Base-by-base conservation (phyloP, 1,284 basidiomycete genomes). In the Ceratobasidium sp. region DNA sequence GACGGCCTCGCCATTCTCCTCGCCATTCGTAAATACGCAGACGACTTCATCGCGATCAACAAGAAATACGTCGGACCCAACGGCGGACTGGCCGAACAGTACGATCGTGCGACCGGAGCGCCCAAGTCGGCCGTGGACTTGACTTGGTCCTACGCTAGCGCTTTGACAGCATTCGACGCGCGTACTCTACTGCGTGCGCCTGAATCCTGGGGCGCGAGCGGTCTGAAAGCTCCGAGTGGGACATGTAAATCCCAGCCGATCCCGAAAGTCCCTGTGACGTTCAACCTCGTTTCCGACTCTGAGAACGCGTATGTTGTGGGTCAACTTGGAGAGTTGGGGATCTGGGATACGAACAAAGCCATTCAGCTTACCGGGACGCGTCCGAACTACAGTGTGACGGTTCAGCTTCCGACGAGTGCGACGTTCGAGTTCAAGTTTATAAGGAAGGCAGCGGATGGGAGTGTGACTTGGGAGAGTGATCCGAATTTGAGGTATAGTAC, bases 401-500 rank as follows among this genome's bases (percentile, higher is more conserved):
- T 81, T 64, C 58, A 60, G 79, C 90, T 93, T 1, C 91, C 91
- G 0, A 88, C 89, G 20, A 87, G 83, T 77, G 87, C 88, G 0
- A 69, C 75, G 13, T 85, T 93, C 76, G 85, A 92, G 84, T 93
- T 93, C 87, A 93, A 93, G 86, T 95, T 92, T 83, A 90, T 94
- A 81, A 87, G 90, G 79, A 93, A 90, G 82, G 82, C 86, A 82
- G 60, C 44, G 49, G 89, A 90, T 78, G 90, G 89, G 2, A 84
- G 82, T 18, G 85, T 90, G 70, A 90, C 88, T 15, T 93, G 91
- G 91, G 90, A 92, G 82, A 87, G 88, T 12, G 91, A 91, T 81
- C 90, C 91, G 13, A 91, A 93, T 83, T 88, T 83, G 73, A 81
- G 82, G 18, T 82, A 87, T 70, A 87, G 85, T 1, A 89, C 88